phyloP scores from a whole-genome alignment of 2,329 filamentous ascomycete species.

The Fusarium sp. region DNA sequence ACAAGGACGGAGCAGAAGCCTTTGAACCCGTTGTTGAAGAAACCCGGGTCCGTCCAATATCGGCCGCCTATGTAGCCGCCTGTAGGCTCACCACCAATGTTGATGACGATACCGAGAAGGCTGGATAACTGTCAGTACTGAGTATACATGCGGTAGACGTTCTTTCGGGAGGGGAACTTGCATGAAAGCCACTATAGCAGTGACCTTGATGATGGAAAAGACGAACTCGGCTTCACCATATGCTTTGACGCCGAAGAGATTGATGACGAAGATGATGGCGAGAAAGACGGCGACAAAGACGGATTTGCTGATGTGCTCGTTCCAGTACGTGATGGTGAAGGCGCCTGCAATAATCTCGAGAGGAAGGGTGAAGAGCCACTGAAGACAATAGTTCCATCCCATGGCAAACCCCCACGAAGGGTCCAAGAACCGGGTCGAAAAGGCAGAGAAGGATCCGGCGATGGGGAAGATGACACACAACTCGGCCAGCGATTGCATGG shows the following conservation, averaged over 20 bases:
- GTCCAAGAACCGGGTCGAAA: slow-evolving; percentile 92
- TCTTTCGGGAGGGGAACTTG: slow-evolving; percentile 54
- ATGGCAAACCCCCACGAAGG: slow-evolving; percentile 95
- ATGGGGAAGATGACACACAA: slow-evolving; percentile 91
- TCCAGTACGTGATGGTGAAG: slow-evolving; percentile 86
- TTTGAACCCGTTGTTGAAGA: slow-evolving; percentile 83
- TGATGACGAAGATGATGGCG: slow-evolving; percentile 77
- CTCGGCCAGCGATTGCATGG: slow-evolving; percentile 90
- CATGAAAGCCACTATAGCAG: slow-evolving; percentile 89
- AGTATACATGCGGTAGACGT: rapidly evolving
- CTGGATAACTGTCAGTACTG: slow-evolving; percentile 51
- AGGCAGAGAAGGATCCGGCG: slow-evolving; percentile 90
- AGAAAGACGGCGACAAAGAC: slow-evolving; percentile 88
- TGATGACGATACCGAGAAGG: slow-evolving; percentile 83
- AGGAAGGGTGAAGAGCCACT: slow-evolving; percentile 86
- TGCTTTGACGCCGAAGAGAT: slow-evolving; percentile 87
- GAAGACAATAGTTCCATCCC: slow-evolving; percentile 93
- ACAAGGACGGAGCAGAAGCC: slow-evolving; percentile 80
- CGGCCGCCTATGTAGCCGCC: slow-evolving; percentile 80
- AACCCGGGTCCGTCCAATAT: slow-evolving; percentile 81
- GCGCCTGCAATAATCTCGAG: slow-evolving; percentile 88
- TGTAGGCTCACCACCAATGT: slow-evolving; percentile 78
- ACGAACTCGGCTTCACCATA: slow-evolving; percentile 92
- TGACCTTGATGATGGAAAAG: slow-evolving; percentile 86
- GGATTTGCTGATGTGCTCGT: slow-evolving; percentile 67